These are phyloP conservation scores for Persicaria tinctoria DNA, from an alignment of 148 eudicot genomes.

Conservation along the genomic window DNA sequence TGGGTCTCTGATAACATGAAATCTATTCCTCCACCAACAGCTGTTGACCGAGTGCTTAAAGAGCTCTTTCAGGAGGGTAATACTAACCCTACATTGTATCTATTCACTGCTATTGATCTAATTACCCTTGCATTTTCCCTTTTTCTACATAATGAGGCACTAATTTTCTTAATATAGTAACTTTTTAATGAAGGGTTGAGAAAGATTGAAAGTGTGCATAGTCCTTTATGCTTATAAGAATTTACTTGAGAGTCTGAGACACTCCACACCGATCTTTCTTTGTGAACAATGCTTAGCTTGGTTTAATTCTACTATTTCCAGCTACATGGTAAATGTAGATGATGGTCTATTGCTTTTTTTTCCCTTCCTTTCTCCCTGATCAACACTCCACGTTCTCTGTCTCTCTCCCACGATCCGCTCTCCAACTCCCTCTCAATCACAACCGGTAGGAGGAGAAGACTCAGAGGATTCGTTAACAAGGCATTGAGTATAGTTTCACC, in stretches of 20 bases:
- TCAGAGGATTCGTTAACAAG: too few species aligned
- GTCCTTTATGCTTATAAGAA: neutral
- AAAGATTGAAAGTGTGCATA: neutral
- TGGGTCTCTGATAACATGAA: slow-evolving; percentile 63
- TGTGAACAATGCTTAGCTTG: too few species aligned
- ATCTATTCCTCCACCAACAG: slow-evolving; percentile 90
- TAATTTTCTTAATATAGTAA: neutral
- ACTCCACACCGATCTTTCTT: too few species aligned
- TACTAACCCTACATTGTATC: neutral
- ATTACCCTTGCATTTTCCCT: neutral
- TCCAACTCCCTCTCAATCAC: too few species aligned
- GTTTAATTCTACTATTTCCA: too few species aligned
- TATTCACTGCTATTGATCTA: neutral
- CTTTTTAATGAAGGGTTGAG: neutral
- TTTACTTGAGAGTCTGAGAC: neutral
- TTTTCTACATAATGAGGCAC: neutral
- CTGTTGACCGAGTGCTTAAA: slow-evolving; percentile 87
- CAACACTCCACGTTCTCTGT: too few species aligned
- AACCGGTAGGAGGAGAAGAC: too few species aligned
- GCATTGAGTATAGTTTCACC: too few species aligned
- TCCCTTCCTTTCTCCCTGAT: too few species aligned
- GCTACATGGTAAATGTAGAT: too few species aligned
- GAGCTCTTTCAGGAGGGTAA: slow-evolving; percentile 88
- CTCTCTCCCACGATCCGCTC: too few species aligned
- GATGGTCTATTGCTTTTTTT: too few species aligned